Percentiles rank a stretch among this genome's conserved stretches.
phyloP scores from a whole-genome alignment of 139 green algal species.

The Monoraphidium neglectum region DNA sequence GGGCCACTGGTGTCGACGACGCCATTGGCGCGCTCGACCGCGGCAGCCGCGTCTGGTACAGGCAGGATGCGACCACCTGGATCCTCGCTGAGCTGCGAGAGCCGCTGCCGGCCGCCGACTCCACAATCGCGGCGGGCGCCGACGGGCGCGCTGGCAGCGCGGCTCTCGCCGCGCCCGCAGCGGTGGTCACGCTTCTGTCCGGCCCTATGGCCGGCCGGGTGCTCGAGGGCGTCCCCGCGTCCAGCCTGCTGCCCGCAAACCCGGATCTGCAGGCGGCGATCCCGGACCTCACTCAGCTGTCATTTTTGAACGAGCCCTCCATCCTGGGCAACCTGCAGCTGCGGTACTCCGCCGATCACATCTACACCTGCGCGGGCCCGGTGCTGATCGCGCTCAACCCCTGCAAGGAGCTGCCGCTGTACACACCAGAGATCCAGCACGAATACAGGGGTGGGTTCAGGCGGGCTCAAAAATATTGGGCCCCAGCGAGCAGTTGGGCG shows the following conservation, averaged over 20 bases:
- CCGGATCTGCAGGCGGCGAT: constrained; percentile 56
- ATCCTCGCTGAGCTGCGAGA: constrained; percentile 27
- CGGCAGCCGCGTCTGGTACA: constrained; percentile 33
- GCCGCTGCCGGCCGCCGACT: background rate
- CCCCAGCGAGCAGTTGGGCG: too few species aligned
- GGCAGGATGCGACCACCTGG: constrained; percentile 28
- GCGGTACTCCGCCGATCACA: constrained; percentile 59
- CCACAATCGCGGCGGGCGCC: constrained; percentile 6
- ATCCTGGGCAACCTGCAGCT: constrained; percentile 79
- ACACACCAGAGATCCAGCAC: constrained; percentile 61
- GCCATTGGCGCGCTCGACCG: constrained; percentile 11
- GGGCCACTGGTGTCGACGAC: constrained; percentile 27
- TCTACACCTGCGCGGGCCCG: constrained; percentile 84
- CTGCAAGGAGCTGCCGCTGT: constrained; percentile 82
- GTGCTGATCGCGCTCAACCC: constrained; percentile 92
- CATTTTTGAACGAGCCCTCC: constrained; percentile 86
- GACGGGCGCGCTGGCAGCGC: background rate
- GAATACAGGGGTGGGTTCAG: constrained; percentile 67
- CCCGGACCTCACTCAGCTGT: constrained; percentile 82
- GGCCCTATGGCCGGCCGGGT: background rate
- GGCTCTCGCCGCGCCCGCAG: background rate
- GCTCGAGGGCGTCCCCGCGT: constrained; percentile 1
- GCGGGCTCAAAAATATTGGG: too few species aligned
- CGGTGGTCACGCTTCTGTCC: background rate
- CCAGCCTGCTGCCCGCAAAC: constrained; percentile 51